phyloP scores from a whole-genome alignment of 1,139 yeast species.

The Tardiomyces depauwii region DNA sequence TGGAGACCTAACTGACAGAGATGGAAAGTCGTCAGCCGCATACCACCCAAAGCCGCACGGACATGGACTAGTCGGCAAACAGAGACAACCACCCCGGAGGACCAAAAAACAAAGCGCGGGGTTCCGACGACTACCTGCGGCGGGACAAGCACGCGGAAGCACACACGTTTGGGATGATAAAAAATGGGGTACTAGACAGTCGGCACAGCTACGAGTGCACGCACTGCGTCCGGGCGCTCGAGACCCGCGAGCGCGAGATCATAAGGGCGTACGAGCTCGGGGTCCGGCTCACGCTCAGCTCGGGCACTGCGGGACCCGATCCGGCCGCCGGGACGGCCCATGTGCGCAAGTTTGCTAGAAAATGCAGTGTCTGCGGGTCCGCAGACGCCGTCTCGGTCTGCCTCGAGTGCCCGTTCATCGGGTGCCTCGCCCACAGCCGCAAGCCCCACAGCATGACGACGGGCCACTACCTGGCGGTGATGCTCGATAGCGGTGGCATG shows the following conservation, averaged over 20 bases:
- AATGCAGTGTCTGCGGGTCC: background rate
- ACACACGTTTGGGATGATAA: background rate
- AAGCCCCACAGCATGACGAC: background rate
- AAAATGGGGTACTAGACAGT: background rate
- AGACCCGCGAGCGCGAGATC: background rate
- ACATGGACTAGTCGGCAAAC: background rate
- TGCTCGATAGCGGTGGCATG: background rate
- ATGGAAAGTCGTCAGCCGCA: background rate
- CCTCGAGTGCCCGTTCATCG: conserved; percentile 1
- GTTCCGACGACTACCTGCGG: no score
- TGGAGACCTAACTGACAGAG: background rate
- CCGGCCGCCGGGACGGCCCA: background rate
- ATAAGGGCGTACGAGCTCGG: conserved; percentile 1
- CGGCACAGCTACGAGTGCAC: background rate
- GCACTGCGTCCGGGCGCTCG: background rate
- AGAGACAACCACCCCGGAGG: background rate
- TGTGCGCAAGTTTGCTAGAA: background rate
- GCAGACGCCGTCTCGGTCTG: background rate
- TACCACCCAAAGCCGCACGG: background rate
- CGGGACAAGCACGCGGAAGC: background rate
- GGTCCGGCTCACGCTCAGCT: background rate
- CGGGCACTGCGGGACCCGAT: background rate
- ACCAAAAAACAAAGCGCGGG: no score
- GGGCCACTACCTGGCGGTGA: background rate
- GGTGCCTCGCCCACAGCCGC: conserved; percentile 1